These are phyloP conservation scores for Diplodia intermedia DNA, from an alignment of 2,329 filamentous ascomycete species.

Conservation along the genomic window DNA sequence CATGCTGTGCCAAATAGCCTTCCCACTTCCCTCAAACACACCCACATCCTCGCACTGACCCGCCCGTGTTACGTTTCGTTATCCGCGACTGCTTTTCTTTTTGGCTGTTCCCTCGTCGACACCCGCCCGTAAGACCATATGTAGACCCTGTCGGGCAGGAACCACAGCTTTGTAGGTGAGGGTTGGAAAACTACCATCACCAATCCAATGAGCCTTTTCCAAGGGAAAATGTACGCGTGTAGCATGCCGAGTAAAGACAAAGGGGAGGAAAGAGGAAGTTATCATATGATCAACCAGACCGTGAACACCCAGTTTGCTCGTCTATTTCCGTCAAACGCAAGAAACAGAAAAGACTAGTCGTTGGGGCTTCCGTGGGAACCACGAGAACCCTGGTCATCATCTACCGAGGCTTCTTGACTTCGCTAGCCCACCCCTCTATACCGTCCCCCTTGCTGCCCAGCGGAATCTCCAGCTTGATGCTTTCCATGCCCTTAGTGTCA, in stretches of 20 bases:
- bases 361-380: conserved; percentile 8
- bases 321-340: conserved; percentile 30
- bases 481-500: conserved; percentile 88
- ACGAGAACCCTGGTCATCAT: conserved; percentile 20
- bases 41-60: background rate
- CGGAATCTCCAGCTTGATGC: conserved; percentile 73
- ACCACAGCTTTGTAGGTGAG: background rate
- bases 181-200: conserved; percentile 6
- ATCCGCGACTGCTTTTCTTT: conserved; percentile 17
- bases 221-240: background rate
- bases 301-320: conserved; percentile 32
- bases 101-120: background rate
- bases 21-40: no score
- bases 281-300: conserved; percentile 32
- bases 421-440: conserved; percentile 90
- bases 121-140: background rate
- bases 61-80: conserved; percentile 7
- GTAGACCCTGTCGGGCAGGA: background rate
- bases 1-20: background rate
- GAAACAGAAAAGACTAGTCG: conserved; percentile 26
- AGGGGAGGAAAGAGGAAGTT: conserved; percentile 16
- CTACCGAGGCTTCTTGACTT: conserved; percentile 69
- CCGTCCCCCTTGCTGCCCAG: conserved; percentile 87
- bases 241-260: conserved; percentile 18
- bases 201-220: conserved; percentile 18